phyloP scores from a whole-genome alignment of 441 rosid species.

The Arabidopsis hybrid region DNA sequence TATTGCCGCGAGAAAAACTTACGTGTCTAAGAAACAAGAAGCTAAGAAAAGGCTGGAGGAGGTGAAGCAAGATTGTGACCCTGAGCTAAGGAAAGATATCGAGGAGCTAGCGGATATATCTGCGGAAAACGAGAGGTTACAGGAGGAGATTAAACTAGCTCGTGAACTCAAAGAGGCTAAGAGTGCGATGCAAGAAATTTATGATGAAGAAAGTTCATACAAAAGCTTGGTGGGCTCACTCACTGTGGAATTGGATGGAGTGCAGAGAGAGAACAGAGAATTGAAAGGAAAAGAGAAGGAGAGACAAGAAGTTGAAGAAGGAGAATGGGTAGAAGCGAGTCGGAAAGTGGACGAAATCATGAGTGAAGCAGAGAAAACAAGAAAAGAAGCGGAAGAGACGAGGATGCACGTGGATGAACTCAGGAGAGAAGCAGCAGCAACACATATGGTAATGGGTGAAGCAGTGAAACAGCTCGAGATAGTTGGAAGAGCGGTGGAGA shows the following conservation, averaged over 20 bases:
- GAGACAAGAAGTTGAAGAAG: slow-evolving; percentile 34
- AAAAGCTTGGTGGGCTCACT: slow-evolving; percentile 51
- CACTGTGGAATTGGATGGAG: slow-evolving; percentile 58
- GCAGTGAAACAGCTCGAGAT: slow-evolving; percentile 54
- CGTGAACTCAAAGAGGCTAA: slow-evolving; percentile 76
- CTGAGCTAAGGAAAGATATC: slow-evolving; percentile 50
- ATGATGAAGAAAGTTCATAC: slow-evolving; percentile 64
- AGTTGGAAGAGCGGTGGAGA: slow-evolving; percentile 53
- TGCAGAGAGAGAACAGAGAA: slow-evolving; percentile 50
- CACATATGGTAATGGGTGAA: slow-evolving; percentile 45
- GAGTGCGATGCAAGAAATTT: slow-evolving; percentile 52
- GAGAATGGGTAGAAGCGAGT: slow-evolving; percentile 39
- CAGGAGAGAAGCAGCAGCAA: slow-evolving; percentile 51
- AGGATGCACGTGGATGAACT: slow-evolving; percentile 51
- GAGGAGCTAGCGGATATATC: slow-evolving; percentile 58
- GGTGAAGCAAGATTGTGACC: slow-evolving; percentile 56
- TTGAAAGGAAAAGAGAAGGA: slow-evolving; percentile 48
- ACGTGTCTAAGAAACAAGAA: slow-evolving; percentile 52
- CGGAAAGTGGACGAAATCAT: slow-evolving; percentile 45
- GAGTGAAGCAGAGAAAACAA: slow-evolving; percentile 61
- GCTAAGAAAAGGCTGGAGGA: slow-evolving; percentile 48
- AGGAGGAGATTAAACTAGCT: slow-evolving; percentile 60
- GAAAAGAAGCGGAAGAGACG: slow-evolving; percentile 58
- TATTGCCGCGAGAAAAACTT: slow-evolving; percentile 44
- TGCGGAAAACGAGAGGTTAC: slow-evolving; percentile 58